Percentiles rank a stretch among this genome's conserved stretches.
phyloP scores from a whole-genome alignment of 257 asterid genomes.

The Lantana camara region DNA sequence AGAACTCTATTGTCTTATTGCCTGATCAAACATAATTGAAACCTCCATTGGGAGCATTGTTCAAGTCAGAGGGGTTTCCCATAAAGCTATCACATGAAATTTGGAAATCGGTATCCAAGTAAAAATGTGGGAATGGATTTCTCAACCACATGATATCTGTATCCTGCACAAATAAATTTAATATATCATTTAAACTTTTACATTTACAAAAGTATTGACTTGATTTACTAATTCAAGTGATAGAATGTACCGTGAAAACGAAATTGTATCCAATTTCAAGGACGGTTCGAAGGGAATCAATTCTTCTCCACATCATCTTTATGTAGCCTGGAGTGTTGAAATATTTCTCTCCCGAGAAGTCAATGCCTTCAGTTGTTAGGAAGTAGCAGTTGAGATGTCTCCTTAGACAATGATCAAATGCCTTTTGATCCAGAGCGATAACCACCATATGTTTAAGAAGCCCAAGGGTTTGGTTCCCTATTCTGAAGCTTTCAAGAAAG shows the following conservation, averaged over 20 bases:
- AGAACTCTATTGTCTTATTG: conserved; percentile 42
- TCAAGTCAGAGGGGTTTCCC: conserved; percentile 29
- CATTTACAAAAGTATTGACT: no score
- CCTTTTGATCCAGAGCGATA: conserved; percentile 50
- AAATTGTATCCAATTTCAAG: conserved; percentile 53
- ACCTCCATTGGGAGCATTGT: conserved; percentile 56
- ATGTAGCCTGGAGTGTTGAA: conserved; percentile 44
- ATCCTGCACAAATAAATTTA: conserved; percentile 44
- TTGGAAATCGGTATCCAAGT: conserved; percentile 47
- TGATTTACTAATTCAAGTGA: neutral
- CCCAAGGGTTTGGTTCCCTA: conserved; percentile 43
- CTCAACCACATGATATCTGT: conserved; percentile 65
- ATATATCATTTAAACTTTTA: no score
- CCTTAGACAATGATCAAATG: conserved; percentile 38
- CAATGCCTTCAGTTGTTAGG: conserved; percentile 33
- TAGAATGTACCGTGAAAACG: conserved; percentile 50
- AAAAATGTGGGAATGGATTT: conserved; percentile 51
- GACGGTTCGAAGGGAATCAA: conserved; percentile 41
- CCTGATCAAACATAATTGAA: conserved; percentile 48
- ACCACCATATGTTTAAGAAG: conserved; percentile 57
- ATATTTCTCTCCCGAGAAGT: conserved; percentile 47
- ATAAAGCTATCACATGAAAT: conserved; percentile 45
- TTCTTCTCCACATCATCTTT: conserved; percentile 61
- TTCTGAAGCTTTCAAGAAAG: conserved; percentile 53
- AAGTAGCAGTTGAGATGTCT: conserved; percentile 41